These are phyloP conservation scores for Urochloa ruziziensis DNA, from an alignment of 176 grass and related monocot genomes.

Conservation along the genomic window DNA sequence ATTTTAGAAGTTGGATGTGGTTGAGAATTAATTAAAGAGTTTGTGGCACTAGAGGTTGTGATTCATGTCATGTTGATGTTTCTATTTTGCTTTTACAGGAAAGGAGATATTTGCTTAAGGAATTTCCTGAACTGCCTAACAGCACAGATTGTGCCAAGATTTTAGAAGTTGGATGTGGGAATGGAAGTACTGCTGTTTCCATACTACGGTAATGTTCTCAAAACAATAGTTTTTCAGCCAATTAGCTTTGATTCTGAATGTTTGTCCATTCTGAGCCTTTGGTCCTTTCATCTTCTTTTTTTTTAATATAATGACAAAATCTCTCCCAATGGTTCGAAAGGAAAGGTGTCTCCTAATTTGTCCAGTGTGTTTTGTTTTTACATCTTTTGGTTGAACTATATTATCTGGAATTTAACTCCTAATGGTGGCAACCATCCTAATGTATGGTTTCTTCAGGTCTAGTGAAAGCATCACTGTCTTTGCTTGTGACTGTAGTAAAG, in stretches of 20 bases:
- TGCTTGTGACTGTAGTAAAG: conserved; percentile 98
- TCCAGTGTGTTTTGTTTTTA: background rate
- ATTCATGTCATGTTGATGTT: conserved; percentile 2
- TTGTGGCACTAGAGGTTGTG: background rate
- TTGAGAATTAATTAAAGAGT: background rate
- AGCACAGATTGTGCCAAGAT: conserved; percentile 43
- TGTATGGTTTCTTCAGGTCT: conserved; percentile 59
- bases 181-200: conserved; percentile 71
- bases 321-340: background rate
- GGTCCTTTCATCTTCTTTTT: background rate
- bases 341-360: no score
- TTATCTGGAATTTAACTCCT: conserved; percentile 5
- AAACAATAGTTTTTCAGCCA: background rate
- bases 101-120: conserved; percentile 90
- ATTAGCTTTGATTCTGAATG: background rate
- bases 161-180: conserved; percentile 90
- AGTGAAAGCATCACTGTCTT: conserved; percentile 62
- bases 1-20: conserved; percentile 16
- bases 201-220: conserved; percentile 49
- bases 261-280: background rate
- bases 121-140: conserved; percentile 76
- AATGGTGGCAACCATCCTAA: conserved; percentile 1
- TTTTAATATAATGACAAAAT: background rate
- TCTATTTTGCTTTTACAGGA: conserved; percentile 49
- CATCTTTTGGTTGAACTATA: background rate